Evolutionary conservation across 1,284 basidiomycete genomes (phyloP), one percentile per base, ranked within the genome.

Genomic region (Puccinia coronata): DNA sequence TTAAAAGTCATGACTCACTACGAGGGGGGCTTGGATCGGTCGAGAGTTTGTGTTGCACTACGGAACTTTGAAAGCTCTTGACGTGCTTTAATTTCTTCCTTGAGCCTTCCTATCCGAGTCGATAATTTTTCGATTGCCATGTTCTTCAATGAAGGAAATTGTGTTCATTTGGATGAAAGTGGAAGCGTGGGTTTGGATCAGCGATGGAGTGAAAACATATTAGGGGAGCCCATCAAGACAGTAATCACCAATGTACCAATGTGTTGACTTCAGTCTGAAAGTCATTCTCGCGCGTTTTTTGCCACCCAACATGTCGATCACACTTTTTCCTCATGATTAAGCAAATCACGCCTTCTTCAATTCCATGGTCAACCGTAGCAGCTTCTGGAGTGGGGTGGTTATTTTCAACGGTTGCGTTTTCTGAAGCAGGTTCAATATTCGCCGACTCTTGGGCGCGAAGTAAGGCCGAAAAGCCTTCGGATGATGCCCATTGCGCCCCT

Each of bases 251-350:
- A 49, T 69, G 70, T 73, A 79, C 77, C 55, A 80, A 59, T 43
- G 67, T 71, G 59, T 65, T 59, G 36, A 71, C 18, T 80, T 80
- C 77, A 28, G 77, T 71, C 55, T 80, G 61, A 80, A 71, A 80
- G 55, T 80, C 77, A 61, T 59, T 71, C 67, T 80, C 77, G 25
- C 67, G 47, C 25, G 67, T 80, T 28, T 80, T 80, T 80, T 80
- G 77, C 77, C 77, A 80, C 43, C 77, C 77, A 34, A 72, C n/a
- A 59, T 80, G 77, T 55, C 77, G 47, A 61, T 80, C 77, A 25
- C 77, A 80, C 31, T 71, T 80, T 31, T 80, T 80, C 39, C 55
- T 71, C 77, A 80, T 80, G 12, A 80, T 71, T 28, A 80, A 80
- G 57, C 77, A 80, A 47, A 80, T 59, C 67, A 61, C 34, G n/a